A percentile compares a stretch with the other conserved stretches of the same genome.
Conservation (phyloP, 2,329 filamentous ascomycete genomes). For the Orbilia ellipsospora region DNA sequence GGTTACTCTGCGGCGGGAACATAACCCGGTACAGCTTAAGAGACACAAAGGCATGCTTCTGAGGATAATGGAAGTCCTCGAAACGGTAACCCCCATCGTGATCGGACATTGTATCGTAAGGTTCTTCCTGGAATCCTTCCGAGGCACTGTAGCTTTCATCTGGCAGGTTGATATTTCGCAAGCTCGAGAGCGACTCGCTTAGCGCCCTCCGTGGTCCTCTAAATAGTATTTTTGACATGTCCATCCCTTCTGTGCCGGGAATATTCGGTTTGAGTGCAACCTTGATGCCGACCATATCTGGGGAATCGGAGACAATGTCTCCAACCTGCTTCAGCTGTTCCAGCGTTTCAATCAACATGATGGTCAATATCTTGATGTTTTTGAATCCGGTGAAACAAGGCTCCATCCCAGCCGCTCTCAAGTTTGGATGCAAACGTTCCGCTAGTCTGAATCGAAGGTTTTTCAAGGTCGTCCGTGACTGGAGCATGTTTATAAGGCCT, state of each 20-base stretch:
- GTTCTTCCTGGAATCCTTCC: conserved; percentile 54
- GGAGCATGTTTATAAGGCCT: conserved; percentile 50
- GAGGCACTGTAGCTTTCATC: conserved; percentile 54
- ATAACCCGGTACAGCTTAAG: conserved; percentile 55
- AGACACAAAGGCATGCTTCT: conserved; percentile 54
- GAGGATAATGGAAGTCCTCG: conserved; percentile 54
- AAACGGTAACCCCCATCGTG: conserved; percentile 46
- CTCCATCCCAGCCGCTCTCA: conserved; percentile 51
- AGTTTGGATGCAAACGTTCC: conserved; percentile 51
- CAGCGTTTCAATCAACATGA: conserved; percentile 54
- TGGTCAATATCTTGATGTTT: conserved; percentile 54
- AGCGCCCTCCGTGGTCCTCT: conserved; percentile 43
- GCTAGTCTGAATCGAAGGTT: conserved; percentile 52
- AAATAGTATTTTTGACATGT: conserved; percentile 55
- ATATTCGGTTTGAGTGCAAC: conserved; percentile 54
- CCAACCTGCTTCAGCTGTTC: conserved; percentile 53
- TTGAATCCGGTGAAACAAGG: conserved; percentile 55
- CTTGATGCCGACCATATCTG: conserved; percentile 55
- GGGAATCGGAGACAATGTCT: conserved; percentile 54
- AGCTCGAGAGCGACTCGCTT: conserved; percentile 48
- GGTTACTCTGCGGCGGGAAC: conserved; percentile 54
- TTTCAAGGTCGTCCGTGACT: conserved; percentile 47
- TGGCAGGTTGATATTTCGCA: conserved; percentile 52
- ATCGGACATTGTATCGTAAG: conserved; percentile 51
- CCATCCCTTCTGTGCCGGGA: conserved; percentile 53